A percentile compares a stretch with the other conserved stretches of the same genome.
These are phyloP conservation scores for Aspergillus awamori DNA, from an alignment of 2,329 filamentous ascomycete species.

Conservation along the genomic window DNA sequence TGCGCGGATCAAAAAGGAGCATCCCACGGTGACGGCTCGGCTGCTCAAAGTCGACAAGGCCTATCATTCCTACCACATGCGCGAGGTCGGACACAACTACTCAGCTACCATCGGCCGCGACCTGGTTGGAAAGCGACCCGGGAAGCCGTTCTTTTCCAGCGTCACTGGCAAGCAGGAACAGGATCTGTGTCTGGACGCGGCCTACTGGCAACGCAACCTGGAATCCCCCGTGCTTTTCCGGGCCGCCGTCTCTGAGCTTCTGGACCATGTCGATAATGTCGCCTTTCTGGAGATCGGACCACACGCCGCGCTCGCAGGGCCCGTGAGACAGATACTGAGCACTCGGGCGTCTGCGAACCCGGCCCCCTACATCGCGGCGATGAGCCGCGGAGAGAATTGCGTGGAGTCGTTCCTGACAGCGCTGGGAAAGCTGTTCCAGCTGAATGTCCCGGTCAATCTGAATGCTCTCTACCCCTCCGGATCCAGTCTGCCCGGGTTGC, in stretches of 20 bases:
- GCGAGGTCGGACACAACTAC: constrained; percentile 16
- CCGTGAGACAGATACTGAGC: constrained; percentile 21
- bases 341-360: not conserved
- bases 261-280: constrained; percentile 16
- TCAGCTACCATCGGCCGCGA: not conserved
- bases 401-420: not conserved
- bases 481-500: not conserved
- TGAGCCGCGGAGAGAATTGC: not conserved
- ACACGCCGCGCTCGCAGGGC: constrained; percentile 40
- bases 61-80: constrained; percentile 27
- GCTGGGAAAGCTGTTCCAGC: not conserved
- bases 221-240: constrained; percentile 25
- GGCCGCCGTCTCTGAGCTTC: constrained; percentile 12
- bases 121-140: not conserved
- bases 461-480: not conserved
- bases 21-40: constrained; percentile 13
- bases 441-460: not conserved
- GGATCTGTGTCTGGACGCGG: constrained; percentile 3
- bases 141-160: constrained; percentile 19
- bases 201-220: constrained; percentile 28
- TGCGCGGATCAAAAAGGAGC: constrained; percentile 11
- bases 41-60: constrained; percentile 25
- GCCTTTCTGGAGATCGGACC: constrained; percentile 39
- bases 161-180: constrained; percentile 10
- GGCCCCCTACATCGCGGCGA: not conserved